These are phyloP conservation scores for Globisporangium mamillatum DNA, from an alignment of 352 stramenopile species.

Conservation along the genomic window DNA sequence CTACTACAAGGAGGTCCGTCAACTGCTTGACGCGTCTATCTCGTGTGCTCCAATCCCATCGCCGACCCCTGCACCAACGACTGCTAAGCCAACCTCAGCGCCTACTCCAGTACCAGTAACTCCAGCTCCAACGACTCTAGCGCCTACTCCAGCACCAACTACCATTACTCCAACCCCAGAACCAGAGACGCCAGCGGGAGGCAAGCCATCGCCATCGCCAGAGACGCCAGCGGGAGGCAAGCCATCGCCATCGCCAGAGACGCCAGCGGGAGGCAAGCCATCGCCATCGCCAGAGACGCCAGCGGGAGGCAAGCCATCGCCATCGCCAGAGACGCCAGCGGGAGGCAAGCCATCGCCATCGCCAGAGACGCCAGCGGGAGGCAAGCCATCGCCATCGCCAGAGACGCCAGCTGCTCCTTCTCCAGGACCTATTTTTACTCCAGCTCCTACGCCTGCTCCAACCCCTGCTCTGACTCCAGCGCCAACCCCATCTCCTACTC, in stretches of 20 bases:
- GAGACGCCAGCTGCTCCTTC: not conserved
- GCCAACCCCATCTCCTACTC: constrained; percentile 1
- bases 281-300: constrained; percentile 2
- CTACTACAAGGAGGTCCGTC: constrained; percentile 18
- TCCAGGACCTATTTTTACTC: not conserved
- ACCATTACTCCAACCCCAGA: constrained; percentile 1
- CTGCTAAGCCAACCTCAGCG: not conserved
- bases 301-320: constrained; percentile 1
- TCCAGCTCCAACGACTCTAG: not conserved
- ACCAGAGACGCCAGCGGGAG: not conserved
- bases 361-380: not conserved
- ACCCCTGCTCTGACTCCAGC: constrained; percentile 9
- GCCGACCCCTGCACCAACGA: constrained; percentile 12
- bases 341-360: constrained; percentile 15
- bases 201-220: constrained; percentile 6
- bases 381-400: constrained; percentile 4
- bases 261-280: constrained; percentile 6
- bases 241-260: constrained; percentile 3
- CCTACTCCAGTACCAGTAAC: constrained; percentile 7
- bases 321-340: not conserved
- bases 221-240: constrained; percentile 10
- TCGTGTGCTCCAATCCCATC: constrained; percentile 7
- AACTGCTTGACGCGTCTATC: constrained; percentile 8
- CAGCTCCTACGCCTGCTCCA: no score
- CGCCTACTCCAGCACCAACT: constrained; percentile 10